Evolutionary conservation across 176 grass and related monocot species (phyloP).

Genomic region (Musa beccarii): DNA sequence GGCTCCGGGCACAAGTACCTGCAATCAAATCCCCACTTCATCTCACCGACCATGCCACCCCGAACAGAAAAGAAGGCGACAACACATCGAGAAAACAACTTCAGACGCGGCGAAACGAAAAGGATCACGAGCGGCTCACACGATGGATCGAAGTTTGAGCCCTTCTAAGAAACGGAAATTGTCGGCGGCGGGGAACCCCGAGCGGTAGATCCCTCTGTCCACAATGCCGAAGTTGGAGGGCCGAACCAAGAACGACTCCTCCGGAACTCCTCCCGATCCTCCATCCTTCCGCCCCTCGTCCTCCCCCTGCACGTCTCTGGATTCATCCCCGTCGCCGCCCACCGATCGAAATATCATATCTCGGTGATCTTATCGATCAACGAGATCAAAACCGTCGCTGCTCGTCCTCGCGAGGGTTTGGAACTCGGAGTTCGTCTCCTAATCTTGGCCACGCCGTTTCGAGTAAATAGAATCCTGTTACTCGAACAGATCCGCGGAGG

Average conservation of each 20-base stretch:
- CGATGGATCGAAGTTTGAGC: conserved; percentile 27
- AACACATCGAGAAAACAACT: not conserved
- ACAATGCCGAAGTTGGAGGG: conserved; percentile 32
- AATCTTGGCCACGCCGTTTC: too few relatives aligned
- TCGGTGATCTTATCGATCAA: too few relatives aligned
- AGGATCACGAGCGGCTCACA: conserved; percentile 26
- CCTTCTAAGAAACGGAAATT: conserved; percentile 26
- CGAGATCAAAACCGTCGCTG: too few relatives aligned
- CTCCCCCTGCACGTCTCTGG: not conserved
- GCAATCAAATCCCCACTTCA: not conserved
- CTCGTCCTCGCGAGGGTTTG: too few relatives aligned
- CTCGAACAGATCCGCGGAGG: too few relatives aligned
- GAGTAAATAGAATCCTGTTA: too few relatives aligned
- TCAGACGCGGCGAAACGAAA: not conserved
- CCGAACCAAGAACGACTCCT: not conserved
- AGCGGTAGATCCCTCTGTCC: conserved; percentile 30
- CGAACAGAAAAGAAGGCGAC: not conserved
- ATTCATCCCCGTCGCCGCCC: not conserved
- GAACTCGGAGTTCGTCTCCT: too few relatives aligned
- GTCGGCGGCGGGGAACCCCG: conserved; percentile 16
- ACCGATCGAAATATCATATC: too few relatives aligned
- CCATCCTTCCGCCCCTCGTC: not conserved
- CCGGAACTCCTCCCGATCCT: not conserved
- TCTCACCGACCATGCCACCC: not conserved
- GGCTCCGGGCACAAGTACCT: conserved; percentile 56